Evolutionary conservation across 768 basidiomycete species (phyloP).

Genomic region (Tricholoma sp.): DNA sequence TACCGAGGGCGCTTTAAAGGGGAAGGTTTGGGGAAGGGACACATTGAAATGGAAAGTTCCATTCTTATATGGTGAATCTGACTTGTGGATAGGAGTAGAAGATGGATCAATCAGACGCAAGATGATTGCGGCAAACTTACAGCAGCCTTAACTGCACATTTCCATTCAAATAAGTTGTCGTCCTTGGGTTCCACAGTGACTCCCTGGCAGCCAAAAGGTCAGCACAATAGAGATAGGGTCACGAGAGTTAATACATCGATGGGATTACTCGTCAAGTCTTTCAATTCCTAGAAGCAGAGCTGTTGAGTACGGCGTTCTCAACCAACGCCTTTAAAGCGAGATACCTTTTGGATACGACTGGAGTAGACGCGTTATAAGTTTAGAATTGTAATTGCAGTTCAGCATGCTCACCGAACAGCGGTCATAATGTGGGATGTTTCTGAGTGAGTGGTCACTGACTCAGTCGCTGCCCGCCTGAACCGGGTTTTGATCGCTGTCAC

Average conservation of each 20-base stretch:
- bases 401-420: constrained; percentile 33
- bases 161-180: constrained; percentile 73
- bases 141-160: constrained; percentile 68
- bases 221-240: constrained; percentile 7
- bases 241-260: constrained; percentile 43
- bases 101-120: constrained; percentile 4
- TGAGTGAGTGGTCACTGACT: neutral
- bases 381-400: neutral
- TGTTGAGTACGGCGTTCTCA: neutral
- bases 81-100: constrained; percentile 30
- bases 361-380: constrained; percentile 17
- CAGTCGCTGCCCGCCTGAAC: neutral
- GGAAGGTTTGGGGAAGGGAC: constrained; percentile 72
- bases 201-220: constrained; percentile 38
- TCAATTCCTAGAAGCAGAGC: constrained; percentile 51
- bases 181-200: constrained; percentile 59
- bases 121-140: constrained; percentile 35
- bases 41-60: constrained; percentile 76
- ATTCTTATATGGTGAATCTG: constrained; percentile 77
- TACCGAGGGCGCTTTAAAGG: constrained; percentile 84
- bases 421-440: constrained; percentile 18
- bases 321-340: neutral
- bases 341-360: constrained; percentile 75
- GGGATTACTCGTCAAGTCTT: constrained; percentile 55
- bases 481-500: neutral